These are phyloP conservation scores for Rhizopogon vesiculosus DNA, from an alignment of 768 basidiomycete species.

Conservation along the genomic window DNA sequence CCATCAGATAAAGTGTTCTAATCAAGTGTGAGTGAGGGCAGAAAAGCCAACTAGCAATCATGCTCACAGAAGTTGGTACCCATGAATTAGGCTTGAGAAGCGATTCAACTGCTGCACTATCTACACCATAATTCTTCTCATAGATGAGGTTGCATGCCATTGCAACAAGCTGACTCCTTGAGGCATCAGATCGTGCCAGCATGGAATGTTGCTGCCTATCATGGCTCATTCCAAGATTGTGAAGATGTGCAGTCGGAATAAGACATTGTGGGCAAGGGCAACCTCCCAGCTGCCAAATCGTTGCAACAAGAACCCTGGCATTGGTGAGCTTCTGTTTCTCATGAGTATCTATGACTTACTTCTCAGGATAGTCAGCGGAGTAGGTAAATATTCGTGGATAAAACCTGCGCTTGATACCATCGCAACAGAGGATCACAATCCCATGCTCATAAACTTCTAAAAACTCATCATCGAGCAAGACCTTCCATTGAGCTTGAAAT, in stretches of 20 bases:
- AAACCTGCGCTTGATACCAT: slow-evolving; percentile 8
- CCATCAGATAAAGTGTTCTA: slow-evolving; percentile 32
- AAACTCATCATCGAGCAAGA: slow-evolving; percentile 17
- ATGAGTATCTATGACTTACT: slow-evolving; percentile 12
- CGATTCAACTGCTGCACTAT: slow-evolving; percentile 19
- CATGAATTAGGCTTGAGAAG: slow-evolving; percentile 22
- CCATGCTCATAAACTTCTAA: slow-evolving; percentile 15
- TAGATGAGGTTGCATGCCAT: neutral
- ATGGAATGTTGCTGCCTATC: neutral
- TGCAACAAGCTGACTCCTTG: neutral
- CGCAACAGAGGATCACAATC: slow-evolving; percentile 10
- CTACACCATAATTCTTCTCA: slow-evolving; percentile 18
- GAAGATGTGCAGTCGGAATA: slow-evolving; percentile 13
- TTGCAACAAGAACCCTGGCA: slow-evolving; percentile 14
- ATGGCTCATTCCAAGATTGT: slow-evolving; percentile 13
- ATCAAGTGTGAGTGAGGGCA: no score
- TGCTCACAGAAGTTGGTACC: slow-evolving; percentile 26
- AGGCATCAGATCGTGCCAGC: neutral
- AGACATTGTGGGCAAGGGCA: slow-evolving; percentile 28
- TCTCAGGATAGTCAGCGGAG: slow-evolving; percentile 23
- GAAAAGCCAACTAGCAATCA: no score
- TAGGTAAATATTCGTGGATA: slow-evolving; percentile 15
- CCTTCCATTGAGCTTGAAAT: slow-evolving; percentile 8
- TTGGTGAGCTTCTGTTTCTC: neutral
- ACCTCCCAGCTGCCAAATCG: slow-evolving; percentile 15